Evolutionary conservation across 345 rosid species (phyloP), one percentile per base, ranked within the genome.

Genomic region (Eucalyptus camaldulensis): DNA sequence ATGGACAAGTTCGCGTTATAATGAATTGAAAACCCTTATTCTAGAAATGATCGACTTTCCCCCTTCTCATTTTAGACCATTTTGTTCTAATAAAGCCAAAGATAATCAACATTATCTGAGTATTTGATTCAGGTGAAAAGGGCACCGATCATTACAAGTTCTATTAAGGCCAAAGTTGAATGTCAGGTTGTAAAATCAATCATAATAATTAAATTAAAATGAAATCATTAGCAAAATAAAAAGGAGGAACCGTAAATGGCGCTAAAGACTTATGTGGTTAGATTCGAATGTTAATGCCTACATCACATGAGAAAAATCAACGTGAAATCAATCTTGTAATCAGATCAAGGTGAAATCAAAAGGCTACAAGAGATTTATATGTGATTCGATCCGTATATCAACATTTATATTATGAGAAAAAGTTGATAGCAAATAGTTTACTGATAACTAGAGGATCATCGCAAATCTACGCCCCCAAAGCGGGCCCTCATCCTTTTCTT

Each of bases 241-340:
- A 53, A 53, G 0, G 1, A 53, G 25, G 5, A 8, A 53, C 2
- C 24, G 19, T 53, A 8, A 53, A 53, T 53, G 58, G 5, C 5
- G 0, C 2, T 53, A 19, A 53, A 53, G 5, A 53, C 2, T 53
- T 21, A 3, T 8, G 25, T 53, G 5, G 0, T 21, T 1, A 53
- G 4, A 21, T 53, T 0, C 2, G 0, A 53, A 1, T 19, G 5
- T 53, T 0, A 21, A 53, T 53, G 2, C 1, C 2, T 53, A 53
- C 58, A 4, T 53, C 25, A 53, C 5, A 21, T 0, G 10, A 1
- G 58, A 53, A 21, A 53, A 53, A 53, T 53, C 10, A 53, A 53
- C 5, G 1, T 53, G 1, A 53, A 53, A 19, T 53, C 1, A 53
- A 2, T 53, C 58, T 53, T 19, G 8, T 53, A 19, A 53, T 2